phyloP scores from a whole-genome alignment of 164 flowering plant genomes.

The Annona cherimola region DNA sequence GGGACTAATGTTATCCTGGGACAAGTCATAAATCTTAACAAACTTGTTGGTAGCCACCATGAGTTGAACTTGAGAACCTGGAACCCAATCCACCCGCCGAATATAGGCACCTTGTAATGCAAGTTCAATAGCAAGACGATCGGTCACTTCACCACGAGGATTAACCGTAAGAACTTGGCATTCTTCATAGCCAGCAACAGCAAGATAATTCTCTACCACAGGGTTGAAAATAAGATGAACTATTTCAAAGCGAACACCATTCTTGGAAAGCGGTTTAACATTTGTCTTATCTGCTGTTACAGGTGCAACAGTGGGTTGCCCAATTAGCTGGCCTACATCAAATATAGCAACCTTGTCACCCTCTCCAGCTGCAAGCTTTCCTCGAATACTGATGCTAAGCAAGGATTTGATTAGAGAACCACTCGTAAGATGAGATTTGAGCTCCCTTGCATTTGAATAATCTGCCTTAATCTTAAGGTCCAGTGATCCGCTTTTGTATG shows the following conservation, averaged over 20 bases:
- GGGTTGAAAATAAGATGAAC: slow-evolving; percentile 83
- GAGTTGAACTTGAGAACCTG: slow-evolving; percentile 92
- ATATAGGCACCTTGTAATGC: slow-evolving; percentile 95
- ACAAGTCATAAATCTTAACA: slow-evolving; percentile 92
- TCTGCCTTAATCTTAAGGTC: slow-evolving; percentile 95
- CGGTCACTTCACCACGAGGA: slow-evolving; percentile 96
- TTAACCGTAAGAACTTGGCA: slow-evolving; percentile 89
- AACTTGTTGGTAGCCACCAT: slow-evolving; percentile 90
- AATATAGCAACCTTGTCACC: slow-evolving; percentile 94
- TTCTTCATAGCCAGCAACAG: slow-evolving; percentile 96
- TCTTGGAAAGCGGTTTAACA: slow-evolving; percentile 92
- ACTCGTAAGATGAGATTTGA: slow-evolving; percentile 76
- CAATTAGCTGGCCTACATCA: slow-evolving; percentile 96
- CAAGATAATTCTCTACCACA: slow-evolving; percentile 82
- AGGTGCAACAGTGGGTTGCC: slow-evolving; percentile 85
- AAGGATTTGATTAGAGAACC: slow-evolving; percentile 88
- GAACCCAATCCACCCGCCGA: slow-evolving; percentile 89
- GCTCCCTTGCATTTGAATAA: slow-evolving; percentile 87
- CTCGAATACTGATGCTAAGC: slow-evolving; percentile 83
- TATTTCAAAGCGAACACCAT: slow-evolving; percentile 94
- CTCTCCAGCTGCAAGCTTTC: slow-evolving; percentile 97
- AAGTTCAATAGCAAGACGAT: slow-evolving; percentile 93
- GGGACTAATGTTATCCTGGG: slow-evolving; percentile 94
- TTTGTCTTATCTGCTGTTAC: slow-evolving; percentile 94
- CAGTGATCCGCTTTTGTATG: slow-evolving; percentile 92